Base-by-base conservation (phyloP, 2,329 filamentous ascomycete species). In the Monosporascus sp. region DNA sequence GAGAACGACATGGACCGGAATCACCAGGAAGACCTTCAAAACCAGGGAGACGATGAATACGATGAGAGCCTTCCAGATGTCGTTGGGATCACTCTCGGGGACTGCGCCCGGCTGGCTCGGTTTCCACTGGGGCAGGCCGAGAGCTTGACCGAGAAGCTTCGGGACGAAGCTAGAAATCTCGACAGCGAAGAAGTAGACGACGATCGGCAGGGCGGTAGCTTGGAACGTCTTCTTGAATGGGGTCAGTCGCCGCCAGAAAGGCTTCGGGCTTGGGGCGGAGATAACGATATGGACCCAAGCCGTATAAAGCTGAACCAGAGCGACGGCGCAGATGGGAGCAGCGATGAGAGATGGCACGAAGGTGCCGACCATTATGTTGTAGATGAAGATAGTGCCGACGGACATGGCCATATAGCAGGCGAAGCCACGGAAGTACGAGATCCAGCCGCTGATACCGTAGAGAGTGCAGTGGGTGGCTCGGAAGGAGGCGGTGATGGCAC, bases 231-330 rank as follows among this genome's bases (percentile, higher is more conserved):
- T 77, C 61, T 77, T 77, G 68, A 84, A 82, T 46, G 83, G 72
- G 17, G 88, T 86, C 50, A 96, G 79, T 53, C 90, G 87, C 64
- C 79, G 74, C 72, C 80, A 88, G 76, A 87, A 90, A 61, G 73
- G 74, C 67, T 81, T 80, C 48, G 76, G 66, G 53, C 81, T 86
- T 5, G 85, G 83, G 50, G 83, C 77, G 2, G 89, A 86, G 66
- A 97, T 91, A 67, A 96, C 83, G 63, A 89, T 86, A 70, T 96
- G 90, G 3, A 91, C 89, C 90, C 91, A 96, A 50, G 83, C 80
- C 60, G 92, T 81, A 67, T 83, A 81, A 54, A 93, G 70, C 64
- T 87, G 87, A 38, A 87, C 81, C 35, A 89, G 75, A 20, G 80
- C 69, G 22, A 93, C 69, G 50, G 81, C 77, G 25, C 82, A 76